Evolutionary conservation across 805 yeast genomes (phyloP), one percentile per base, ranked within the genome.

Genomic region (Pichia phayaonensis): DNA sequence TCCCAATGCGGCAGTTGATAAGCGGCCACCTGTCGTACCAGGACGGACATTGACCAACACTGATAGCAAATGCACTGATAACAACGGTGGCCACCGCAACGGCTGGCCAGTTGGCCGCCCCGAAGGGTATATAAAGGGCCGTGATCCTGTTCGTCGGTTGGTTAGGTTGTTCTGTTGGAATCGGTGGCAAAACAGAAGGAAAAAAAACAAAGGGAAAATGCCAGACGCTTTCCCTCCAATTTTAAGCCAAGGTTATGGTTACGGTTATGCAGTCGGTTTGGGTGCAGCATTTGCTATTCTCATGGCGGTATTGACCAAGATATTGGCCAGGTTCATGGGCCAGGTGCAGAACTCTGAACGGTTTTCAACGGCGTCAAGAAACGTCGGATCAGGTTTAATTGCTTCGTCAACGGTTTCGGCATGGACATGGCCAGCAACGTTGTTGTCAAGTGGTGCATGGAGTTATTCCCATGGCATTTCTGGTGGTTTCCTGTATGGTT

Each of bases 351-450:
- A 69, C 40, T 68, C 74, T 4, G 79, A 75, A 55, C 68, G 69
- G 38, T 68, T 69, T 50, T 59, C 69, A 18, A 67, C 74, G 0
- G 75, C 75, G n/a, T 62, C 68, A 2, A 64, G 80, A 56, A 56
- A 66, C 8, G 73, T 75, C 24, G 64, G 61, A 22, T 56, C 69
- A 11, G 79, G 79, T 20, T 58, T 75, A 16, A 71, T 73, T 23
- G 66, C 74, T 4, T 68, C 75, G 1, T 71, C 75, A 16, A 71
- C 70, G 3, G 75, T 74, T 8, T 66, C 72, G 11, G 68, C 76
- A 1, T 76, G 80, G 79, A 71, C 74, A 24, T 73, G 77, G 75
- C 72, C 74, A 8, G 71, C 72, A 42, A 73, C 71, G 29, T 61
- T 68, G 42, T 62, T 68, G 40, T 58, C 66, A 11, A 68, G 74